Base-by-base conservation (phyloP, 2,329 filamentous ascomycete species). In the Truncatella angustata region DNA sequence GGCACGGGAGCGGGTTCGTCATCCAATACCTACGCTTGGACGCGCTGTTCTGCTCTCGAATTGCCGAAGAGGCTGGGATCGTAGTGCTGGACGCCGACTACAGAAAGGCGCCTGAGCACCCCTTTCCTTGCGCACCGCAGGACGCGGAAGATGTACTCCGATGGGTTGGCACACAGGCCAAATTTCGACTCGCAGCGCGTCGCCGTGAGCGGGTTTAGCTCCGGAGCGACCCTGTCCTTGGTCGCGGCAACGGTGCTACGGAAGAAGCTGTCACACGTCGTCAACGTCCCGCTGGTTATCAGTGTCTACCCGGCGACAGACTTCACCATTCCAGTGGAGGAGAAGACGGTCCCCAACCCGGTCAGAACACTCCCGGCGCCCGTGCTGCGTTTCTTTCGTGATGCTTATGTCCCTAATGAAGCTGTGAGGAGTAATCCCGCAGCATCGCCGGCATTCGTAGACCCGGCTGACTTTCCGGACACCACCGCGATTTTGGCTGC, bases 41-140 rank as follows among this genome's bases (percentile, higher is more conserved):
- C 49, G 44, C 9, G 53, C 56, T 20, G 53, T 49, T 5, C 26
- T 58, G 55, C 43, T 51, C 55, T n/a, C 55, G 54, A 2, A 14
- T 55, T 0, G 58, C 58, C 16, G 55, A 35, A n/a, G 43, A 32
- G 20, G 43, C 43, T 9, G 43, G 43, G n/a, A 18, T 46, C 16
- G 26, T 46, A 12, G 43, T 46, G n/a, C 26, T 46, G 7, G 43
- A 46, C 16, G 43, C 43, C 28, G 28, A 63, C 18, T 82, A 81
- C 58, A 71, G 78, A 4, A 70, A 80, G 1, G 73, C 78, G 0
- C 78, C 78, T 5, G 77, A 80, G 60, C 60, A 72, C 54, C 63
- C 72, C 5, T 80, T 78, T 52, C 78, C 78, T n/a, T 70, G 70
- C 12, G 68, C 67, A 16, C 30, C 30, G 24, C n/a, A 46, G 20